Evolutionary conservation across 2,329 filamentous ascomycete genomes (phyloP), one percentile per base, ranked within the genome.

Genomic region (Polychaeton citri): DNA sequence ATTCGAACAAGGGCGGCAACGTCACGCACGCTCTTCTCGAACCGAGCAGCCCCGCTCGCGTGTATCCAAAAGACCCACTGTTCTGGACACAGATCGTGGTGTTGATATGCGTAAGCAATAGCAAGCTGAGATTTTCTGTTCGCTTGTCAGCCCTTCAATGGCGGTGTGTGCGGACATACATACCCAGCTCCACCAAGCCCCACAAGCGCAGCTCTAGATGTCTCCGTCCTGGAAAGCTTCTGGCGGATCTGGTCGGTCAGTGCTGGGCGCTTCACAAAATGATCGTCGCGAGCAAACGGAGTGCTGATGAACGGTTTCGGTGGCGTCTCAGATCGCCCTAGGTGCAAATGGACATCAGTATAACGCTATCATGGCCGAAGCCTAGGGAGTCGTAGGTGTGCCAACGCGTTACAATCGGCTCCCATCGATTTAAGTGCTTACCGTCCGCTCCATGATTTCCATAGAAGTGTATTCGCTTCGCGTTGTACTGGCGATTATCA

Each of bases 101-200:
- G n/a, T 6, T 31, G 39, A 21, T 44, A 37, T 3, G 34, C 30
- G 19, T 48, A 45, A 18, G 49, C 44, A 24, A 51, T 43, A 5
- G 46, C 50, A 6, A 52, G 40, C 21, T 52, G 47, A 2, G 49
- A 46, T 30, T 52, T 53, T 6, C 51, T 52, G 12, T n/a, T 24
- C n/a, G n/a, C 21, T 24, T n/a, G 21, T 24, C 21, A 24, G n/a
- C 21, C 21, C 21, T 24, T 7, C 21, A 24, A 24, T 8, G n/a
- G n/a, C n/a, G 21, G 21, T n/a, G 21, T 24, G 7, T 24, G 21
- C n/a, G 21, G 21, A 24, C 21, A 24, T 24, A 24, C 42, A 15
- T 40, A 48, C 47, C 47, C 47, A 8, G 48, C 40, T 17, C 48
- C 48, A n/a, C 48, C 47, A 3, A 49, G 28, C 13, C 47, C 48